phyloP scores from a whole-genome alignment of 352 stramenopile species.

The Pythium vanterpoolii region DNA sequence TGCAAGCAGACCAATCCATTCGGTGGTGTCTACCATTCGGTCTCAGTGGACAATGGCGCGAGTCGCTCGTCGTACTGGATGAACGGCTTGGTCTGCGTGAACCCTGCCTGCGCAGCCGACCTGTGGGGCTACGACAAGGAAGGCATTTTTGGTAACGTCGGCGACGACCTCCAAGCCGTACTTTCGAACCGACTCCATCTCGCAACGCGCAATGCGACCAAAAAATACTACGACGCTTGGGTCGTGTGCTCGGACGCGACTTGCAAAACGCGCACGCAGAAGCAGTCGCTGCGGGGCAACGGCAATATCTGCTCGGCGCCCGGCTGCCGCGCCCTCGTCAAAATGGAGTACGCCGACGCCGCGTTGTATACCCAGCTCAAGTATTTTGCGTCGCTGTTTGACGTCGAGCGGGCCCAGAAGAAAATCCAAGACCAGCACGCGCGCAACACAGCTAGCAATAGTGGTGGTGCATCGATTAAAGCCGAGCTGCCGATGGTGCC shows the following conservation, averaged over 20 bases:
- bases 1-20: slow-evolving; percentile 73
- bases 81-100: slow-evolving; percentile 63
- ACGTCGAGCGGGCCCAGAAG: slow-evolving; percentile 88
- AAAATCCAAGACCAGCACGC: slow-evolving; percentile 72
- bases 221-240: slow-evolving; percentile 89
- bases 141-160: slow-evolving; percentile 67
- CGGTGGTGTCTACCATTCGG: slow-evolving; percentile 53
- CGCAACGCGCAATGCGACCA: slow-evolving; percentile 71
- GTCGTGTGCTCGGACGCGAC: slow-evolving; percentile 94
- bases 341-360: slow-evolving; percentile 87
- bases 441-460: slow-evolving; percentile 9
- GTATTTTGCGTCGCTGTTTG: slow-evolving; percentile 96
- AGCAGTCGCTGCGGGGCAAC: slow-evolving; percentile 91
- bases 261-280: slow-evolving; percentile 93
- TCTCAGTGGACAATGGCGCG: slow-evolving; percentile 13
- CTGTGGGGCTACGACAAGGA: slow-evolving; percentile 84
- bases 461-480: slow-evolving; percentile 15
- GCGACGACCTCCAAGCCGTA: slow-evolving; percentile 67
- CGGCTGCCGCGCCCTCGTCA: slow-evolving; percentile 91
- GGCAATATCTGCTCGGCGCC: slow-evolving; percentile 91
- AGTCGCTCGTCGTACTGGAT: slow-evolving; percentile 18
- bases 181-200: slow-evolving; percentile 85
- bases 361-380: slow-evolving; percentile 96
- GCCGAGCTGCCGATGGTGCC: slow-evolving; percentile 47
- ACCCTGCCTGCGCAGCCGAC: slow-evolving; percentile 63